Base-by-base conservation (phyloP, 495 filamentous ascomycete species). In the Saxophila tyrrhenica region DNA sequence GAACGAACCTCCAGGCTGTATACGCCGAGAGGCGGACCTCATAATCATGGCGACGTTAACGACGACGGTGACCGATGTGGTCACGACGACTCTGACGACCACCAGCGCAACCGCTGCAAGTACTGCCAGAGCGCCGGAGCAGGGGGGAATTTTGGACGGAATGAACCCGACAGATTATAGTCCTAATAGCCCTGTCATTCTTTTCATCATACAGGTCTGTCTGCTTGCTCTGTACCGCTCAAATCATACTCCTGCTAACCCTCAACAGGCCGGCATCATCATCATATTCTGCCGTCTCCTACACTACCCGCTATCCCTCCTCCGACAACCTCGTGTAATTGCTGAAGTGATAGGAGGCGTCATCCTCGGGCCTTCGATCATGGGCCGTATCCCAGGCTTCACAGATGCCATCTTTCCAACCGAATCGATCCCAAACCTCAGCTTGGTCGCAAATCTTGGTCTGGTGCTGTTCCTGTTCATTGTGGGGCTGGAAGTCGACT, bases 261-360 rank as follows among this genome's bases (percentile, higher is more conserved):
- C 38, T 16, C 7, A 60, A 5, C 62, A 94, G 88, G 85, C 86
- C 17, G 75, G 74, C 54, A 89, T 98, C 57, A 95, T 98, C 64
- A 85, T 97, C 64, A 79, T 94, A 49, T 81, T 95, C 65, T 94
- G 88, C 67, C 85, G 88, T 42, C 60, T 94, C 35, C 76, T 97
- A 38, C 85, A 89, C 60, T 86, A 73, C 61, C 92, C 91, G 21
- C 78, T 97, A 9, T 89, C 87, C 51, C 86, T 84, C 63, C 71
- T 96, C 44, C 84, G 86, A 51, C 91, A 97, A 65, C 91, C 91
- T 45, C 80, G 85, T 54, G 91, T 97, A 55, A 98, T 98, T 61
- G 88, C 92, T 41, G 92, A 97, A 76, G 88, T 98, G 39, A 84
- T 98, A 56, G 90, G 84, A 21, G 92, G 92, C 51, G 89, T 98